Conservation (phyloP, 331 rosid species). For the Arachis monticola region DNA sequence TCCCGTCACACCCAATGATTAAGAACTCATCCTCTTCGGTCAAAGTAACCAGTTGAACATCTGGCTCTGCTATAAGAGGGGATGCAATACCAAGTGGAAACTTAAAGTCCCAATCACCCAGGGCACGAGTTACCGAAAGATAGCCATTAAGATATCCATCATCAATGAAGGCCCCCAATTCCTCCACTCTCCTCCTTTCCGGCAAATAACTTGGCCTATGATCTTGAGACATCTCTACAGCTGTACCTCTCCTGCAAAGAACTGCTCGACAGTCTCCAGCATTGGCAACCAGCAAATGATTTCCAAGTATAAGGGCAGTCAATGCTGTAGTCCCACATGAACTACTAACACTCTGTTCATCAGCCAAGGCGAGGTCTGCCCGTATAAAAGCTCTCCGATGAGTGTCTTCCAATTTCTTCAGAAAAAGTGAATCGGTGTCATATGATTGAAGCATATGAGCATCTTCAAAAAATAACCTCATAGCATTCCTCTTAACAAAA, state of each 20-base stretch:
- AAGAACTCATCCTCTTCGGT: slow-evolving; percentile 86
- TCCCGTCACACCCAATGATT: slow-evolving; percentile 88
- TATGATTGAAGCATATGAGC: slow-evolving; percentile 56
- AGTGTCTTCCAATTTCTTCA: slow-evolving; percentile 68
- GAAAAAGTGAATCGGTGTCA: slow-evolving; percentile 58
- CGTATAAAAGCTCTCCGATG: slow-evolving; percentile 71
- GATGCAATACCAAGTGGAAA: slow-evolving; percentile 67
- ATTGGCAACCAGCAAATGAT: slow-evolving; percentile 83
- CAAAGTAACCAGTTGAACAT: slow-evolving; percentile 60
- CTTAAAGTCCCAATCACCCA: slow-evolving; percentile 90
- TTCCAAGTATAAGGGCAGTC: slow-evolving; percentile 85
- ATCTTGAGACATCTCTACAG: slow-evolving; percentile 84
- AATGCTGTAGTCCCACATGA: slow-evolving; percentile 93
- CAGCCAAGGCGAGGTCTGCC: slow-evolving; percentile 86
- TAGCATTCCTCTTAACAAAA: slow-evolving; percentile 75
- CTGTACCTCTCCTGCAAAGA: slow-evolving; percentile 82
- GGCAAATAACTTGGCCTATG: slow-evolving; percentile 67
- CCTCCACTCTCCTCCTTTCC: slow-evolving; percentile 73
- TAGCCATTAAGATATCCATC: slow-evolving; percentile 68
- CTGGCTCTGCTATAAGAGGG: slow-evolving; percentile 91
- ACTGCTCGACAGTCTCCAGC: slow-evolving; percentile 99
- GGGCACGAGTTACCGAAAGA: slow-evolving; percentile 78
- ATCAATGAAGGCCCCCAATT: slow-evolving; percentile 59
- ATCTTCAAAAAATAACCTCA: slow-evolving; percentile 83
- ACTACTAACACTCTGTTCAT: slow-evolving; percentile 61